These are phyloP conservation scores for Neurospora sp. DNA, from an alignment of 495 filamentous ascomycete genomes.

Conservation along the genomic window DNA sequence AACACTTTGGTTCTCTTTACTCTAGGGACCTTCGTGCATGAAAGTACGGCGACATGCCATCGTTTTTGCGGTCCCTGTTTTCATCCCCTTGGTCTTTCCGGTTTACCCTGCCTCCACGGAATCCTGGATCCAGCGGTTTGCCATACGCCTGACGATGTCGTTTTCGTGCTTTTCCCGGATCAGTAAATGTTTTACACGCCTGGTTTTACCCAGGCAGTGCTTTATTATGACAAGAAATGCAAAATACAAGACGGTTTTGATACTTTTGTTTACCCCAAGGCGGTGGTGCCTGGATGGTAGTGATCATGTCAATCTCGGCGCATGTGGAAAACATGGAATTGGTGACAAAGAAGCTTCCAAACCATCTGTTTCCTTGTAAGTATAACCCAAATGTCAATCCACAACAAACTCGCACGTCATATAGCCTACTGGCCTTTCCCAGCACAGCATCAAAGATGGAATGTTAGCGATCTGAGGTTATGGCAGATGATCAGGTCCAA, in stretches of 20 bases:
- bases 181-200: neutral
- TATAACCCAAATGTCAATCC: too few relatives aligned
- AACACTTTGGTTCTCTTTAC: slow-evolving; percentile 59
- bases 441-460: neutral
- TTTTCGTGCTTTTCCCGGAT: neutral
- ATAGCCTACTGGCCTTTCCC: neutral
- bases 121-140: neutral
- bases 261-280: neutral
- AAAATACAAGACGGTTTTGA: neutral
- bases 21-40: slow-evolving; percentile 70
- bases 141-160: neutral
- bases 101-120: neutral
- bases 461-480: neutral
- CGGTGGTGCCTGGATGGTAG: neutral
- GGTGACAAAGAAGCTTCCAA: neutral
- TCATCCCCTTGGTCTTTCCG: neutral
- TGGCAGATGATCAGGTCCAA: neutral
- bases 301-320: neutral
- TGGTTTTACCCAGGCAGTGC: neutral
- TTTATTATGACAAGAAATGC: neutral
- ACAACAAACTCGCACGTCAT: neutral
- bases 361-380: neutral
- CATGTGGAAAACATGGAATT: neutral
- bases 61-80: neutral
- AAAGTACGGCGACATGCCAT: slow-evolving; percentile 64